A percentile compares a stretch with the other conserved stretches of the same genome.
phyloP scores from a whole-genome alignment of 2,329 filamentous ascomycete species.

The Cladophialophora immunda region DNA sequence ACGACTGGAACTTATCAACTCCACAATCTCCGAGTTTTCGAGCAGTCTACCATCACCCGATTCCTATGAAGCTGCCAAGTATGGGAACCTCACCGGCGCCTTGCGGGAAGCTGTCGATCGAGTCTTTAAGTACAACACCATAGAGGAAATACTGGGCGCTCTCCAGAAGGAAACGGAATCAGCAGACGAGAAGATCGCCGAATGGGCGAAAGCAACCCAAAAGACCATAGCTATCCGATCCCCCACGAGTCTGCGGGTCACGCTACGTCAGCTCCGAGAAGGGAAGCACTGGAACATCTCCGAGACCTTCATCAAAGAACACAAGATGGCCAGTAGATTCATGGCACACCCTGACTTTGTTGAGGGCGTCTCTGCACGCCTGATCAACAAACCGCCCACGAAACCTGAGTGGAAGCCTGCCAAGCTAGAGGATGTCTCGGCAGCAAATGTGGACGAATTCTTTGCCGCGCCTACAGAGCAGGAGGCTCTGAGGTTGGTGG shows the following conservation, averaged over 20 bases:
- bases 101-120: conserved; percentile 84
- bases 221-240: conserved; percentile 79
- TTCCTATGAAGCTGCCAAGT: conserved; percentile 62
- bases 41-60: conserved; percentile 75
- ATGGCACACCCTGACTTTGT: conserved; percentile 92
- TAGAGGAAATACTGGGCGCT: conserved; percentile 75
- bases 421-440: conserved; percentile 71
- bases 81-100: conserved; percentile 67
- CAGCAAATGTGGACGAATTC: conserved; percentile 71
- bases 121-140: conserved; percentile 73
- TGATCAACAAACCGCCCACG: conserved; percentile 74
- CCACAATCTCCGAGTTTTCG: conserved; percentile 89
- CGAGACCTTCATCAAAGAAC: conserved; percentile 85
- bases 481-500: conserved; percentile 68
- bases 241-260: conserved; percentile 85
- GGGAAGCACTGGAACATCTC: conserved; percentile 80
- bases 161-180: conserved; percentile 61
- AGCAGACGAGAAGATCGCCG: conserved; percentile 61
- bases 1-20: conserved; percentile 77
- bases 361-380: conserved; percentile 84
- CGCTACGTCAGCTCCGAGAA: conserved; percentile 81
- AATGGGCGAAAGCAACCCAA: conserved; percentile 83
- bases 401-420: conserved; percentile 79
- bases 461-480: conserved; percentile 64
- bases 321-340: conserved; percentile 83